Percentiles rank a stretch among this genome's conserved stretches.
Evolutionary conservation across 2,329 filamentous ascomycete species (phyloP).

Genomic region (Aureobasidium sp.): DNA sequence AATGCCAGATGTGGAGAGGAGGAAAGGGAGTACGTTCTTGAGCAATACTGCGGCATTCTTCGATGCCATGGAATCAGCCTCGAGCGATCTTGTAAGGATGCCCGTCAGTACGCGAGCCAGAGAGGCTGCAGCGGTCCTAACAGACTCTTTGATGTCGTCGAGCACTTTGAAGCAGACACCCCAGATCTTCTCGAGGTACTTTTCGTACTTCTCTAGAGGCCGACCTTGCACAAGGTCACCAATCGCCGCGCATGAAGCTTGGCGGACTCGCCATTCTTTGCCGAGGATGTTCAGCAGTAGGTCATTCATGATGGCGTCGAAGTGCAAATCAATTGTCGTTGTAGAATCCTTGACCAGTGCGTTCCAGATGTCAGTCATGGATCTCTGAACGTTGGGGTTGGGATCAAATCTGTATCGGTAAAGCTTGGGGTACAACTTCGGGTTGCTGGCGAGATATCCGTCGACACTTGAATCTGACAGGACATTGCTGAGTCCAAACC

Average conservation of each 20-base stretch:
- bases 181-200: slow-evolving; percentile 80
- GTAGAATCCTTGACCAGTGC: slow-evolving; percentile 84
- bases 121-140: slow-evolving; percentile 69
- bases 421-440: slow-evolving; percentile 89
- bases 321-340: slow-evolving; percentile 67
- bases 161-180: slow-evolving; percentile 78
- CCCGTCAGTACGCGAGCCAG: slow-evolving; percentile 79
- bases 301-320: slow-evolving; percentile 82
- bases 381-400: slow-evolving; percentile 81
- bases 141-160: slow-evolving; percentile 91
- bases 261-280: slow-evolving; percentile 84
- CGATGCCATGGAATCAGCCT: slow-evolving; percentile 59
- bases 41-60: slow-evolving; percentile 72
- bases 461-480: slow-evolving; percentile 70
- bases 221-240: slow-evolving; percentile 79
- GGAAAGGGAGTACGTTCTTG: slow-evolving; percentile 76
- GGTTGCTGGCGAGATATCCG: slow-evolving; percentile 65
- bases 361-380: slow-evolving; percentile 98
- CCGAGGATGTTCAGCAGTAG: slow-evolving; percentile 77
- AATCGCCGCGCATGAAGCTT: slow-evolving; percentile 86
- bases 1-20: slow-evolving; percentile 79
- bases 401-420: slow-evolving; percentile 94
- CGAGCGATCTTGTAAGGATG: slow-evolving; percentile 74
- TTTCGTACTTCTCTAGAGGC: slow-evolving; percentile 59
- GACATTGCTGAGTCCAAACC: slow-evolving; percentile 86